Conservation (phyloP, 2,329 filamentous ascomycete genomes). For the Nigrospora oryzae region DNA sequence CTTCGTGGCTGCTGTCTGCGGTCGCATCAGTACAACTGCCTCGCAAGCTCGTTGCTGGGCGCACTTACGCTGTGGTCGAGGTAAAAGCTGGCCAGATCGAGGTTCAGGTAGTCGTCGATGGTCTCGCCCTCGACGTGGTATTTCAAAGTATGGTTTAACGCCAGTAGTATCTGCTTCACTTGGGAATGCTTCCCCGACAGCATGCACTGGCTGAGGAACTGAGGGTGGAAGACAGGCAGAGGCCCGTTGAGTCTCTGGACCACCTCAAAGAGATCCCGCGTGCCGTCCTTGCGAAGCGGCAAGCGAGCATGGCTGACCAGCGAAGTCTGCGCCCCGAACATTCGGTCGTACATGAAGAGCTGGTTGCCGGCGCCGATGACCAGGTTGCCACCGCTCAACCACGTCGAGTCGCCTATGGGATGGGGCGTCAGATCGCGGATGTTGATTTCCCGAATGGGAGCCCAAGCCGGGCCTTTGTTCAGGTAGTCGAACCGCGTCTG, state of each 20-base stretch:
- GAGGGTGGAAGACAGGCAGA: slow-evolving; percentile 84
- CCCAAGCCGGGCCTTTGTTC: slow-evolving; percentile 84
- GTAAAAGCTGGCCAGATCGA: slow-evolving; percentile 54
- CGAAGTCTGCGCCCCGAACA: slow-evolving; percentile 56
- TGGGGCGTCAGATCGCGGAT: slow-evolving; percentile 78
- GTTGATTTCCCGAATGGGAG: slow-evolving; percentile 71
- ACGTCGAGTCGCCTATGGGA: slow-evolving; percentile 87
- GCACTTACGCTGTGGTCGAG: slow-evolving; percentile 21
- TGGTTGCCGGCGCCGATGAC: slow-evolving; percentile 88
- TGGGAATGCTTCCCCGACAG: slow-evolving; percentile 66
- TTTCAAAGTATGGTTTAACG: slow-evolving; percentile 68
- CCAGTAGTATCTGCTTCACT: slow-evolving; percentile 65
- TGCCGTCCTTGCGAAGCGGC: slow-evolving; percentile 37
- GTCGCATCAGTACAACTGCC: no score
- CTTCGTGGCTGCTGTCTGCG: slow-evolving; percentile 1
- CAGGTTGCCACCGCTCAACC: slow-evolving; percentile 77
- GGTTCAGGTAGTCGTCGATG: slow-evolving; percentile 69
- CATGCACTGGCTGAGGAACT: slow-evolving; percentile 81
- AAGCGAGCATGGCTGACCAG: slow-evolving; percentile 45
- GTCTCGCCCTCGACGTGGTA: slow-evolving; percentile 75
- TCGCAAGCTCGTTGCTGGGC: neutral
- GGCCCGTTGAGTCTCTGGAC: slow-evolving; percentile 81
- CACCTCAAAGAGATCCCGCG: slow-evolving; percentile 69
- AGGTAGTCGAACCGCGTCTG: slow-evolving; percentile 91
- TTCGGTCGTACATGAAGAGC: slow-evolving; percentile 73